Evolutionary conservation across 306 rosid species (phyloP).

Genomic region (Fragaria iinumae): DNA sequence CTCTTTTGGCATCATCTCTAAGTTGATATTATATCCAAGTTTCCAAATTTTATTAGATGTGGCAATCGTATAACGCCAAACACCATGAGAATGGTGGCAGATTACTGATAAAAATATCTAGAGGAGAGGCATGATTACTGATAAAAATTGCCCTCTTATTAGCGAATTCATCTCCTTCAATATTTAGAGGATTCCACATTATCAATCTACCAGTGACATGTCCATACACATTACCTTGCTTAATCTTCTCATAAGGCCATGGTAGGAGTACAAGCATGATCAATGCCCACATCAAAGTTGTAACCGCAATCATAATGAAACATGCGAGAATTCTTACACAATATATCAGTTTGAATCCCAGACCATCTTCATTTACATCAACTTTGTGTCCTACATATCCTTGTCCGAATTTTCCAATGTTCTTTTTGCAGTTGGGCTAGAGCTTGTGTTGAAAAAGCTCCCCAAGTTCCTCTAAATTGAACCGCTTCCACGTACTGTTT

Average conservation of each 20-base stretch:
- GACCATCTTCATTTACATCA: conserved; percentile 42
- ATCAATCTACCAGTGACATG: conserved; percentile 68
- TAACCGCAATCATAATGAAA: conserved; percentile 52
- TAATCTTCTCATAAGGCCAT: conserved; percentile 57
- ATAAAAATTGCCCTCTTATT: conserved; percentile 56
- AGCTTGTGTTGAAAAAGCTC: conserved; percentile 46
- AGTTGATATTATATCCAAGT: background rate
- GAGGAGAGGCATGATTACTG: conserved; percentile 47
- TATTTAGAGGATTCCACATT: conserved; percentile 56
- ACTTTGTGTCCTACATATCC: conserved; percentile 23
- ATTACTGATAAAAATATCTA: conserved; percentile 44
- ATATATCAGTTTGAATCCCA: conserved; percentile 40
- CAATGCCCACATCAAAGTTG: conserved; percentile 60
- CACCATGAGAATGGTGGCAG: background rate
- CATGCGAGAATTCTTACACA: conserved; percentile 49
- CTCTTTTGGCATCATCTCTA: background rate
- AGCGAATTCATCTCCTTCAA: conserved; percentile 53
- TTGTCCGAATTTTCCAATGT: conserved; percentile 12
- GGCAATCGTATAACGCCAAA: background rate
- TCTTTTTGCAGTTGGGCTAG: conserved; percentile 35
- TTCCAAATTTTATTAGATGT: background rate
- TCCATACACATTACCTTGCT: conserved; percentile 66
- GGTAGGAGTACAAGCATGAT: conserved; percentile 58
- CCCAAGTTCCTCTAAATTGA: conserved; percentile 47
- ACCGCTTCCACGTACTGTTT: conserved; percentile 30